A percentile compares a stretch with the other conserved stretches of the same genome.
Conservation (phyloP, 1,284 basidiomycete species). For the Calocybe gambosa region DNA sequence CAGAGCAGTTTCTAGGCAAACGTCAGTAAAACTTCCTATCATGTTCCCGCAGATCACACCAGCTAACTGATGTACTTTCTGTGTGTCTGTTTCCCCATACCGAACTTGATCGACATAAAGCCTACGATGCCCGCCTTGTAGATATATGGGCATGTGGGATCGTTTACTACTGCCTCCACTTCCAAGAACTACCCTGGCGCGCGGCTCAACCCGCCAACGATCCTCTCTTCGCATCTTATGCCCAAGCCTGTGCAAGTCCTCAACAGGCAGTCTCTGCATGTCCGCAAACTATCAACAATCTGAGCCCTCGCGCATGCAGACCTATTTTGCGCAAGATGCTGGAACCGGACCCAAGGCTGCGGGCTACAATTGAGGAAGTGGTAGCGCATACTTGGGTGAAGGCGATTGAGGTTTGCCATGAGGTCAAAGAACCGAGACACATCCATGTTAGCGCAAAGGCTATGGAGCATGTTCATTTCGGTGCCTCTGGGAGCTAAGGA, state of each 20-base stretch:
- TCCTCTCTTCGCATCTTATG: slow-evolving; percentile 79
- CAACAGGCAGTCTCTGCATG: slow-evolving; percentile 35
- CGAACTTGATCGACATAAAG: slow-evolving; percentile 34
- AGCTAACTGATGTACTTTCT: slow-evolving; percentile 27
- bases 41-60: slow-evolving; percentile 18
- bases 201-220: slow-evolving; percentile 81
- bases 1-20: slow-evolving; percentile 94
- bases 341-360: slow-evolving; percentile 84
- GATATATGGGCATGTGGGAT: slow-evolving; percentile 98
- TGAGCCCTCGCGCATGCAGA: slow-evolving; percentile 83
- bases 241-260: slow-evolving; percentile 53
- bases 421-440: slow-evolving; percentile 53
- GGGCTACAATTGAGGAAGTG: slow-evolving; percentile 80
- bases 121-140: slow-evolving; percentile 95
- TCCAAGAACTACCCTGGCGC: slow-evolving; percentile 96
- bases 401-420: slow-evolving; percentile 71
- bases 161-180: slow-evolving; percentile 98
- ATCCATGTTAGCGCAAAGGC: slow-evolving; percentile 60
- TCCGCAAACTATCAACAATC: slow-evolving; percentile 80
- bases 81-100: slow-evolving; percentile 18
- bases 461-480: slow-evolving; percentile 24
- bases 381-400: slow-evolving; percentile 81
- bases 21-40: slow-evolving; percentile 53
- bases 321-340: slow-evolving; percentile 90
- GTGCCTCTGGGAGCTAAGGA: slow-evolving; percentile 7